Evolutionary conservation across 805 yeast genomes (phyloP).

Genomic region (Candida yuanshanica): DNA sequence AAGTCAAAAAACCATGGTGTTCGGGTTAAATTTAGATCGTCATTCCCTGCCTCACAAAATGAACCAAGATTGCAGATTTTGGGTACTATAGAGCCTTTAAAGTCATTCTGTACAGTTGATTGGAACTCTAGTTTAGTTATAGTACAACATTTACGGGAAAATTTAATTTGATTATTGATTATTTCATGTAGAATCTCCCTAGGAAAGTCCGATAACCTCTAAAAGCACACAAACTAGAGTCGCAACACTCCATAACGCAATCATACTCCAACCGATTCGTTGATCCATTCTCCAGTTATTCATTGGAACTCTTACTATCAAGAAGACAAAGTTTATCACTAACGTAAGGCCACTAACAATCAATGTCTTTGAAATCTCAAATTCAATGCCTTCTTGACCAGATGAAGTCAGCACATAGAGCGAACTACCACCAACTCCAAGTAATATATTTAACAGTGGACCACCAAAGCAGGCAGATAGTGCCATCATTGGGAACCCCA

Average conservation of each 20-base stretch:
- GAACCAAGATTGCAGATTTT: too few species aligned
- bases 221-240: conserved; percentile 19
- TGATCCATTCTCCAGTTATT: conserved; percentile 41
- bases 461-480: conserved; percentile 94
- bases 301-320: conserved; percentile 36
- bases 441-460: conserved; percentile 69
- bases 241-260: conserved; percentile 21
- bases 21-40: too few species aligned
- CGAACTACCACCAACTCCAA: conserved; percentile 78
- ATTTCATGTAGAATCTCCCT: too few species aligned
- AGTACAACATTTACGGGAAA: too few species aligned
- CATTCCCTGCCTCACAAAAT: too few species aligned
- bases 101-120: too few species aligned
- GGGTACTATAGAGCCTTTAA: too few species aligned
- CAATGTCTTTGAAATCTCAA: conserved; percentile 35
- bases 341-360: conserved; percentile 35
- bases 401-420: conserved; percentile 33
- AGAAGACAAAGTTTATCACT: conserved; percentile 32
- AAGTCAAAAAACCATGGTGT: too few species aligned
- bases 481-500: conserved; percentile 91
- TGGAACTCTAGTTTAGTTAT: too few species aligned
- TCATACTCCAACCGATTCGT: conserved; percentile 32
- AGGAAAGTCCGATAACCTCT: conserved; percentile 8
- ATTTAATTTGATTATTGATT: too few species aligned
- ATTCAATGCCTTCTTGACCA: conserved; percentile 21